A percentile compares a stretch with the other conserved stretches of the same genome.
These are phyloP conservation scores for Setomelanomma holmii DNA, from an alignment of 2,329 filamentous ascomycete genomes.

Conservation along the genomic window DNA sequence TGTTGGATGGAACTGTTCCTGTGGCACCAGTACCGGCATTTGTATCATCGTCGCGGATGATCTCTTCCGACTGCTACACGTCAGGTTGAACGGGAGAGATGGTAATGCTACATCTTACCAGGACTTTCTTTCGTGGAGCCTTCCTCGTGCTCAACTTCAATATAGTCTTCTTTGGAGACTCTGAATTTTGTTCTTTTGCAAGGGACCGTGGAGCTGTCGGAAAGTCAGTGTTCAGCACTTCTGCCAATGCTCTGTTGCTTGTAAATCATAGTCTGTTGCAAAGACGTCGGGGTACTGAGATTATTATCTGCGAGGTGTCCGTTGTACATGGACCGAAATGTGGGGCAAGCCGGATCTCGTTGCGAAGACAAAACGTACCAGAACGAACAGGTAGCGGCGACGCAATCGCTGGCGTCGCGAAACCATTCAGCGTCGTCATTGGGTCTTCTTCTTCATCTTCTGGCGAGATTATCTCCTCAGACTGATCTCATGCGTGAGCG, in stretches of 20 bases:
- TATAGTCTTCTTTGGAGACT: constrained; percentile 30
- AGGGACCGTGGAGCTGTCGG: constrained; percentile 20
- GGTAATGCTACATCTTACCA: constrained; percentile 21
- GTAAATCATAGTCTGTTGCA: no score
- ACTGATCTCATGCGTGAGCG: constrained; percentile 23
- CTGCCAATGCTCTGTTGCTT: no score
- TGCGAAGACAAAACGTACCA: constrained; percentile 29
- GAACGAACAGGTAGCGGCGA: constrained; percentile 32
- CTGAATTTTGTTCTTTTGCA: constrained; percentile 11
- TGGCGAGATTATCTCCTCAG: constrained; percentile 37
- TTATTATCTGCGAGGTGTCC: background rate
- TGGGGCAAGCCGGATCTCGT: constrained; percentile 11
- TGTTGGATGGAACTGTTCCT: constrained; percentile 9
- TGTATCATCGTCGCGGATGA: constrained; percentile 14
- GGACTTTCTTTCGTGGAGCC: constrained; percentile 30
- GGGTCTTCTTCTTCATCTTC: constrained; percentile 38
- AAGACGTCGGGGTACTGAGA: no score
- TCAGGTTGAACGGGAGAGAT: constrained; percentile 7
- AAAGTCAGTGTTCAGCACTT: constrained; percentile 5
- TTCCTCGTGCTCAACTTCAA: constrained; percentile 29
- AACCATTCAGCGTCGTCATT: constrained; percentile 22
- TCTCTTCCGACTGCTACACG: constrained; percentile 27
- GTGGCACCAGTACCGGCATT: constrained; percentile 12
- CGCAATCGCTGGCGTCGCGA: constrained; percentile 17
- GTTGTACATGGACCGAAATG: constrained; percentile 1